Conservation (phyloP, 2,329 filamentous ascomycete species). For the Paecilomyces niveus region DNA sequence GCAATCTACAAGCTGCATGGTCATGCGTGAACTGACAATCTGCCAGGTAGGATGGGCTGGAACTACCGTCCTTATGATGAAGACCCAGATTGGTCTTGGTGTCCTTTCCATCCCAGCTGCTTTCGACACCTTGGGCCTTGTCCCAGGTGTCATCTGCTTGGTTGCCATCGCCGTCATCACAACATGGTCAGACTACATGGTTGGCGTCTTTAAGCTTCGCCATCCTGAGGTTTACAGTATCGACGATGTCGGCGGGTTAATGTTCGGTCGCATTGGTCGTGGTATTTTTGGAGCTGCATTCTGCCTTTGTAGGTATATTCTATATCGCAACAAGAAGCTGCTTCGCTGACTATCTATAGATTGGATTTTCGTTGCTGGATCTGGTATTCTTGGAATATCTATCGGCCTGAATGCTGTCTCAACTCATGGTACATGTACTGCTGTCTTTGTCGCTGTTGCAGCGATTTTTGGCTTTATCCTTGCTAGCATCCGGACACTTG, state of each 20-base stretch:
- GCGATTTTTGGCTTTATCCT: constrained; percentile 16
- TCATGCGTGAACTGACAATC: neutral
- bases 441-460: constrained; percentile 17
- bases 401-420: constrained; percentile 38
- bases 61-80: constrained; percentile 40
- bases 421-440: constrained; percentile 25
- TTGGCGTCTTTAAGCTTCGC: constrained; percentile 45
- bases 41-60: constrained; percentile 37
- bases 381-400: constrained; percentile 37
- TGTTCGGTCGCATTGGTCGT: constrained; percentile 47
- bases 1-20: neutral
- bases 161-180: constrained; percentile 36
- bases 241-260: constrained; percentile 42
- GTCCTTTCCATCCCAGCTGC: constrained; percentile 45
- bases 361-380: constrained; percentile 34
- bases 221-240: constrained; percentile 46
- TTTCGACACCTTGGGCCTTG: constrained; percentile 41
- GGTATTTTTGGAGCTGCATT: constrained; percentile 35
- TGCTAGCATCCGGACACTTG: constrained; percentile 28
- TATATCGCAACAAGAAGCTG: neutral
- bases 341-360: constrained; percentile 5
- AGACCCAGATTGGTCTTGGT: constrained; percentile 39
- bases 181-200: constrained; percentile 44
- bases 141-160: constrained; percentile 44
- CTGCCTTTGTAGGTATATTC: constrained; percentile 7